Percentiles rank a stretch among this genome's conserved stretches.
These are phyloP conservation scores for Irpex sp. DNA, from an alignment of 1,284 basidiomycete species.

Conservation along the genomic window DNA sequence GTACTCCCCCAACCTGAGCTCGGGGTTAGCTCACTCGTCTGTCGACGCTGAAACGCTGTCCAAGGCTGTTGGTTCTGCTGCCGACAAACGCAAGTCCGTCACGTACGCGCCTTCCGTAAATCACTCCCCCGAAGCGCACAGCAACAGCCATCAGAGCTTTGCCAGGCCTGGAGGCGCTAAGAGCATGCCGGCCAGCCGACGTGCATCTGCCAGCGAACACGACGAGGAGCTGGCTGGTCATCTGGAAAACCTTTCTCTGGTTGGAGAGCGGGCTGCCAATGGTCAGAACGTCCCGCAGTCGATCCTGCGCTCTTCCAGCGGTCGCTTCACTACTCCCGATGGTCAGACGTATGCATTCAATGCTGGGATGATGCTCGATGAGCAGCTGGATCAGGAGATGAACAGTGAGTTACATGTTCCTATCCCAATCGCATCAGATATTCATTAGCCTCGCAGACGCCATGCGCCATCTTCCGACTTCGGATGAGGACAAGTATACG, in stretches of 20 bases:
- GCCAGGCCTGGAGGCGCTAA: slow-evolving; percentile 70
- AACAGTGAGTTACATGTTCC: slow-evolving; percentile 57
- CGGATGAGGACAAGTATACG: slow-evolving; percentile 86
- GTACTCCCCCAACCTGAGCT: slow-evolving; percentile 35
- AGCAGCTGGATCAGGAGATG: slow-evolving; percentile 88
- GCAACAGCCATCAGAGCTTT: slow-evolving; percentile 47
- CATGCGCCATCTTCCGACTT: slow-evolving; percentile 87
- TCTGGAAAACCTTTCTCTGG: slow-evolving; percentile 63
- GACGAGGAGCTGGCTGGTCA: slow-evolving; percentile 78
- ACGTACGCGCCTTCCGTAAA: slow-evolving; percentile 77
- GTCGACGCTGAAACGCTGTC: slow-evolving; percentile 60
- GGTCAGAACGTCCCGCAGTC: slow-evolving; percentile 32
- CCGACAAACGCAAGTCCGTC: slow-evolving; percentile 81
- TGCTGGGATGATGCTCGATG: slow-evolving; percentile 84
- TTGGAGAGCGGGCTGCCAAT: slow-evolving; percentile 48
- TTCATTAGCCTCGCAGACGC: slow-evolving; percentile 55
- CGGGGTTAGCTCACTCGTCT: slow-evolving; percentile 41
- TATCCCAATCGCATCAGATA: slow-evolving; percentile 4
- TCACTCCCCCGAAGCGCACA: slow-evolving; percentile 61
- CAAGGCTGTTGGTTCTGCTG: slow-evolving; percentile 60
- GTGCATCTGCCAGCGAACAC: slow-evolving; percentile 76
- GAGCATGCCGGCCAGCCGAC: slow-evolving; percentile 85
- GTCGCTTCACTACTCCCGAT: slow-evolving; percentile 48
- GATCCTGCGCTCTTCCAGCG: slow-evolving; percentile 43
- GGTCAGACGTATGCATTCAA: slow-evolving; percentile 61